phyloP scores from a whole-genome alignment of 2,329 filamentous ascomycete species.

The Talaromyces sp. region DNA sequence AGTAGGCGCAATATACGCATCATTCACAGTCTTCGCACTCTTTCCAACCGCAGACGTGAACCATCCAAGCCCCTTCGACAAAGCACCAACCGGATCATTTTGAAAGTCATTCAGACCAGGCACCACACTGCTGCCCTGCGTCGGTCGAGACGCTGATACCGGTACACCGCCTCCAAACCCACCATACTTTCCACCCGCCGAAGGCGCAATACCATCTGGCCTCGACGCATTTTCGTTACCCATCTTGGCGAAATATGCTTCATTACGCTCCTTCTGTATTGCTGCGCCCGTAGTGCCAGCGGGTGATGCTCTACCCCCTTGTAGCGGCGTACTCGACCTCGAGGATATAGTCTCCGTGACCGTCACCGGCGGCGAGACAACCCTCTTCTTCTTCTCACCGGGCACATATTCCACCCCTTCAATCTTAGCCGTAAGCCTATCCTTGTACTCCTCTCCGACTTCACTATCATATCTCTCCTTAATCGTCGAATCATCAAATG shows the following conservation, averaged over 20 bases:
- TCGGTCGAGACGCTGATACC: slow-evolving; percentile 40
- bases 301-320: slow-evolving; percentile 25
- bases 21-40: slow-evolving; percentile 86
- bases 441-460: slow-evolving; percentile 93
- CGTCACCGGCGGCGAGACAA: slow-evolving; percentile 23
- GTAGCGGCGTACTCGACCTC: slow-evolving; percentile 27
- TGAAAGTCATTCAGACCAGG: slow-evolving; percentile 84
- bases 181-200: slow-evolving; percentile 84
- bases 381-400: slow-evolving; percentile 55
- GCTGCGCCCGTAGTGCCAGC: slow-evolving; percentile 36
- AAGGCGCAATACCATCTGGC: slow-evolving; percentile 72
- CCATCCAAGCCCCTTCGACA: slow-evolving; percentile 94
- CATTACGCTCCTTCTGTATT: slow-evolving; percentile 66
- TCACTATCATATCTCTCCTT: slow-evolving; percentile 86
- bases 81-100: slow-evolving; percentile 79
- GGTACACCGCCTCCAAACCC: slow-evolving; percentile 81
- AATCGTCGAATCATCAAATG: slow-evolving; percentile 84
- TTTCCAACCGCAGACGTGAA: slow-evolving; percentile 83
- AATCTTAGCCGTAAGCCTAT: slow-evolving; percentile 79
- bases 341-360: slow-evolving; percentile 18
- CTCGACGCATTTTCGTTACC: slow-evolving; percentile 78
- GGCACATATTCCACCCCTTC: slow-evolving; percentile 84
- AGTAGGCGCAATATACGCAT: slow-evolving; percentile 87
- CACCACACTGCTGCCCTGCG: slow-evolving; percentile 36
- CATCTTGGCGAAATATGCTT: slow-evolving; percentile 84